phyloP scores from a whole-genome alignment of 208 protist genomes.

The Leishmania turanica region DNA sequence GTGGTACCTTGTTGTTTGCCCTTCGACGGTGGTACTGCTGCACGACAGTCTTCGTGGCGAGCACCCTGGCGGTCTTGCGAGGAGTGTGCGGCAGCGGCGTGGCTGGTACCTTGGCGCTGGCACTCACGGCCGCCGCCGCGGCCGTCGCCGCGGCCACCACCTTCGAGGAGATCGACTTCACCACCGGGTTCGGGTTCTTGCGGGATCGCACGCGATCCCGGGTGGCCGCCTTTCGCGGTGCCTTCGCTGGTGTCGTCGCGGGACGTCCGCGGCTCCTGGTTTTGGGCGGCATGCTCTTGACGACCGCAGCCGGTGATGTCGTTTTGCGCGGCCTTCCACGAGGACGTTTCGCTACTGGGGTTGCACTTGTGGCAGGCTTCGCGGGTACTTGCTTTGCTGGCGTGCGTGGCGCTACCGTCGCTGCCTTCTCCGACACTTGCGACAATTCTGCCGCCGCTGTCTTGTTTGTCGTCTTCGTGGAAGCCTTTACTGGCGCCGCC shows the following conservation, averaged over 20 bases:
- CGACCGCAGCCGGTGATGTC: neutral
- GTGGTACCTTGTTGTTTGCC: neutral
- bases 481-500: neutral
- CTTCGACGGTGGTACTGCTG: constrained; percentile 1
- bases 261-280: neutral
- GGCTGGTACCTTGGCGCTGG: neutral
- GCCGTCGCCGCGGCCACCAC: neutral
- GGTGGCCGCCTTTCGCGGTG: neutral
- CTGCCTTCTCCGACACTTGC: neutral
- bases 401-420: neutral
- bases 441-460: neutral
- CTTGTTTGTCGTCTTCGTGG: neutral
- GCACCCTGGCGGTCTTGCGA: neutral
- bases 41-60: neutral
- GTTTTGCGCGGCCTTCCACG: neutral
- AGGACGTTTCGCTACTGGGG: neutral
- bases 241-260: neutral
- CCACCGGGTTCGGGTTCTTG: neutral
- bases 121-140: neutral
- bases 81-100: constrained; percentile 1
- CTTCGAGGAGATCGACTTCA: neutral
- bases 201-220: neutral
- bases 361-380: neutral
- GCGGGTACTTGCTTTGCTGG: neutral
- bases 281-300: neutral